These are phyloP conservation scores for Edaphochlamys debaryana DNA, from an alignment of 139 green algal genomes.

Conservation along the genomic window DNA sequence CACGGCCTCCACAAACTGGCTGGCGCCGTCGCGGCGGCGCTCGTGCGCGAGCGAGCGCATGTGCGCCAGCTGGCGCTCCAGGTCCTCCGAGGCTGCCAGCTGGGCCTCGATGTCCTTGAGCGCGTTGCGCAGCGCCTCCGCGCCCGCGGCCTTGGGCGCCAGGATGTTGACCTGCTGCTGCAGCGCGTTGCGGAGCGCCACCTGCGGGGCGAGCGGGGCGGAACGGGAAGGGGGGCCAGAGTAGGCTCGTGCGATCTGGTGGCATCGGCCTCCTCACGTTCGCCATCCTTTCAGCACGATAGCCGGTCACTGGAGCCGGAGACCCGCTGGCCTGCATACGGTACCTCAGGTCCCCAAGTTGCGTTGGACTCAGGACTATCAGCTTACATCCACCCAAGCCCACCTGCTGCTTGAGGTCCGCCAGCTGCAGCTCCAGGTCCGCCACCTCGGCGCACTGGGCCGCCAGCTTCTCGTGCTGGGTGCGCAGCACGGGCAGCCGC, in stretches of 20 bases:
- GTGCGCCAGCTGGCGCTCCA: slow-evolving; percentile 7
- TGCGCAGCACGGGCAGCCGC: slow-evolving; percentile 37
- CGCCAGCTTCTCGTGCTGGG: slow-evolving; percentile 25
- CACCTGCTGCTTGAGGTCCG: slow-evolving; percentile 36
- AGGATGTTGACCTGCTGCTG: slow-evolving; percentile 47
- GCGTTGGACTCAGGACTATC: too few species aligned
- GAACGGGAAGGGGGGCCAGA: background rate
- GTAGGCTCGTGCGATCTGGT: too few species aligned
- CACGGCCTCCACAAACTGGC: slow-evolving; percentile 29
- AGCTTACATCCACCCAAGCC: too few species aligned
- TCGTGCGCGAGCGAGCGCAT: slow-evolving; percentile 8
- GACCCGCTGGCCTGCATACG: too few species aligned
- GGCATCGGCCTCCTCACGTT: too few species aligned
- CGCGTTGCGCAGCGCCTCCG: background rate
- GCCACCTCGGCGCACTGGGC: slow-evolving; percentile 30
- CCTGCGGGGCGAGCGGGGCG: background rate
- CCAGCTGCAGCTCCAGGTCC: slow-evolving; percentile 22
- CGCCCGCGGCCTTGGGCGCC: slow-evolving; percentile 36
- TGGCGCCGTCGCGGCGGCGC: slow-evolving; percentile 6
- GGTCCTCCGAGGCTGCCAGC: background rate
- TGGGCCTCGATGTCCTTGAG: slow-evolving; percentile 21
- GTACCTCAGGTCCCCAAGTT: too few species aligned
- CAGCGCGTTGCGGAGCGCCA: slow-evolving; percentile 23
- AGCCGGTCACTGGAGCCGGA: too few species aligned
- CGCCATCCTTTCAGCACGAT: too few species aligned